Evolutionary conservation across 169 alveolate species (phyloP), one percentile per base, ranked within the genome.

Genomic region (Babesia sp.): DNA sequence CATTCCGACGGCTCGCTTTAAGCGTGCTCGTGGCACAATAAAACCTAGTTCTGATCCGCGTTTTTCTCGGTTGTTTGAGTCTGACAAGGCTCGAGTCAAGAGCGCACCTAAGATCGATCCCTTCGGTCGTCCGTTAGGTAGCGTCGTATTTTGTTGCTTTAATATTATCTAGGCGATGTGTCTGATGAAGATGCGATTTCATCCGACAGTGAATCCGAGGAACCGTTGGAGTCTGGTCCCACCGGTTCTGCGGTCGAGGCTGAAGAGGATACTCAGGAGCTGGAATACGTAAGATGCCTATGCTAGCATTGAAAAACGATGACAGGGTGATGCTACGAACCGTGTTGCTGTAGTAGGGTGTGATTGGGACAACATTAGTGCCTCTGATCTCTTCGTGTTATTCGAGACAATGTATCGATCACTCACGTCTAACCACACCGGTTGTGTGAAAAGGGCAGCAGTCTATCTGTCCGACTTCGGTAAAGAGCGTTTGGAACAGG

Each of bases 391-490:
- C 58, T 93, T 94, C 56, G 94, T 95, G 26, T 78, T 97, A 44
- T 96, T 97, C 71, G 93, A 75, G 58, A 84, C 93, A n/a, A 71
- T 84, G 91, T 95, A 84, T 87, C 73, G 89, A 34, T 90, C 91
- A 28, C 56, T 87, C 42, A 68, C 83, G 48, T 48, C 83, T 18
- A 90, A 94, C 67, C 86, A 92, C 59, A 94, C 90, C 58, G 77
- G 89, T 36, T 90, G 91, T 55, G 94, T 97, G 28, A 77, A 81
- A 48, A 82, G 92, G 70, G 98, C 97, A 9, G 90, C 94, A 22
- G 93, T 97, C 9, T 97, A 95, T 68, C 96, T 97, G 18, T 94
- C 98, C 33, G 96, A 96, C 67, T 95, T 85, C 77, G 99, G 99
- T 9, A 87, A 90, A 58, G 88, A 95, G 80, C 90, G 94, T 57